Conservation (phyloP, 345 rosid genomes). For the Brassica rapa region DNA sequence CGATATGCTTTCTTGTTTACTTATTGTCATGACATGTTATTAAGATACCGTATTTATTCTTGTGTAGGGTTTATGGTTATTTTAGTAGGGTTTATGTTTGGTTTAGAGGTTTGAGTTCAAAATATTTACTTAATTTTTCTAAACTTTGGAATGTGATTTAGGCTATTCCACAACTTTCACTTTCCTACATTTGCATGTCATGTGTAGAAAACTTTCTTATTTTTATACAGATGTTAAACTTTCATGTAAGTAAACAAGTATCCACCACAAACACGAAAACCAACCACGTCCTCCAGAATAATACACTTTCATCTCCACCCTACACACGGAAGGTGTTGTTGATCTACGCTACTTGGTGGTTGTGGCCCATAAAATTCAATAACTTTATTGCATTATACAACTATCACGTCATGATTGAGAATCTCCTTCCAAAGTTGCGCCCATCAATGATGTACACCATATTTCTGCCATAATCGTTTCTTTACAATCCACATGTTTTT, state of each 20-base stretch:
- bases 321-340: background rate
- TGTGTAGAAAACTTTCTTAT: background rate
- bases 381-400: too few species aligned
- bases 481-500: background rate
- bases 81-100: background rate
- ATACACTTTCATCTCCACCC: background rate
- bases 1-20: too few species aligned
- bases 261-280: constrained; percentile 3
- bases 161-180: background rate
- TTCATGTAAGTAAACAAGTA: background rate
- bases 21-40: too few species aligned
- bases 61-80: too few species aligned
- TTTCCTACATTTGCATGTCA: background rate
- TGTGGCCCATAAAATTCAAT: too few species aligned
- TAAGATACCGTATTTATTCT: too few species aligned
- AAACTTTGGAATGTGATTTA: background rate
- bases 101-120: background rate
- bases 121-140: too few species aligned
- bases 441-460: background rate
- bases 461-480: background rate
- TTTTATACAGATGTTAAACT: background rate
- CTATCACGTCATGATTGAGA: too few species aligned
- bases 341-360: too few species aligned
- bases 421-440: background rate
- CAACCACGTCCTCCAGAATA: background rate